Conservation (phyloP, 768 basidiomycete species). For the Tricholoma saponaceum region DNA sequence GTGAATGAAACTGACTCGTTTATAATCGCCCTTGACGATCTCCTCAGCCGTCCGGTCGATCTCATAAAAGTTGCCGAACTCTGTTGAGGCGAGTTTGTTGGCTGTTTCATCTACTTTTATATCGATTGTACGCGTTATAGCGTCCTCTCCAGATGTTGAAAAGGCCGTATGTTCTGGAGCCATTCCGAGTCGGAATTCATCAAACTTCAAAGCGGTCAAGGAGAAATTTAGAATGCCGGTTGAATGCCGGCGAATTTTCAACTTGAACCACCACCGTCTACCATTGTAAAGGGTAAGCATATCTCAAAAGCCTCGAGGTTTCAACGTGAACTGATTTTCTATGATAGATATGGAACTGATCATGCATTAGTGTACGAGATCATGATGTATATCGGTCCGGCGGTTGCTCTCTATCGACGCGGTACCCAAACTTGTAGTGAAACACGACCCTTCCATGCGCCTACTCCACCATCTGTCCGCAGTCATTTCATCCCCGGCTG, state of each 20-base stretch:
- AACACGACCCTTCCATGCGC: neutral
- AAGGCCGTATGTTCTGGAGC: slow-evolving; percentile 35
- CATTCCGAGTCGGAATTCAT: slow-evolving; percentile 10
- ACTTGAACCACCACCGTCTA: neutral
- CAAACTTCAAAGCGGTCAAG: no score
- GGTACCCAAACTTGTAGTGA: neutral
- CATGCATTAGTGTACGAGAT: neutral
- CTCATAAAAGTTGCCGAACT: slow-evolving; percentile 70
- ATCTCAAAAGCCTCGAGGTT: neutral
- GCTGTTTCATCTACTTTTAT: slow-evolving; percentile 37
- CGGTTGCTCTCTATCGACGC: no score
- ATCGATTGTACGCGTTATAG: slow-evolving; percentile 52
- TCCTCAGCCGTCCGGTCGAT: slow-evolving; percentile 60
- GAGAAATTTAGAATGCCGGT: neutral
- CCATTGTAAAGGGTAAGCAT: no score
- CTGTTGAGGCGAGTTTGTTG: slow-evolving; percentile 25
- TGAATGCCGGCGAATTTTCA: neutral
- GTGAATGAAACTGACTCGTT: slow-evolving; percentile 54
- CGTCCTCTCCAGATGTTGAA: slow-evolving; percentile 59
- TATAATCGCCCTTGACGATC: slow-evolving; percentile 60
- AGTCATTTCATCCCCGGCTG: neutral
- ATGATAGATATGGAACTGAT: neutral
- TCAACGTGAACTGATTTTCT: neutral
- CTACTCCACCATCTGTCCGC: neutral
- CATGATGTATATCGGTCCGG: neutral